Conservation (phyloP, 2,329 filamentous ascomycete species). For the Aspergillus vadensis region DNA sequence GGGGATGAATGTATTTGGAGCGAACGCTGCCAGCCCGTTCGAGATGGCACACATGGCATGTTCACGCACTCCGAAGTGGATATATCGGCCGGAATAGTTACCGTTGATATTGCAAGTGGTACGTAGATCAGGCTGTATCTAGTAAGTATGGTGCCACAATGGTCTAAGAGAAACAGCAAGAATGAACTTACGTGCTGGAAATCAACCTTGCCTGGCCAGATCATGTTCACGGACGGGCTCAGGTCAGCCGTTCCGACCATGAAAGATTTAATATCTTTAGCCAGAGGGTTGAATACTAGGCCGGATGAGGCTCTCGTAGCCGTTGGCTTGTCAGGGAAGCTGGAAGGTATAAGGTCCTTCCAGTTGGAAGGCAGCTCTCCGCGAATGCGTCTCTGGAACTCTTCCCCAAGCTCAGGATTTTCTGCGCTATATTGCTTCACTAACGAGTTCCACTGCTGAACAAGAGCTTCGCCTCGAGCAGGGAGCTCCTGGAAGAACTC, state of each 20-base stretch:
- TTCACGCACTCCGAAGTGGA: conserved; percentile 63
- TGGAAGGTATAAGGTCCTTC: conserved; percentile 53
- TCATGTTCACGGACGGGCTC: conserved; percentile 58
- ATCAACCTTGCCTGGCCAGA: conserved; percentile 54
- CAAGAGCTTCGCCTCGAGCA: conserved; percentile 49
- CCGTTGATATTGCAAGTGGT: conserved; percentile 48
- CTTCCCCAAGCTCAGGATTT: conserved; percentile 51
- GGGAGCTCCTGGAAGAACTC: conserved; percentile 56
- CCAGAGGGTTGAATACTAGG: conserved; percentile 56
- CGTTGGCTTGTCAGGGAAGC: conserved; percentile 53
- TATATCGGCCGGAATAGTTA: conserved; percentile 51
- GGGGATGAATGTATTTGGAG: conserved; percentile 58
- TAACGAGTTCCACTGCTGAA: conserved; percentile 53
- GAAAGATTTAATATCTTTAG: conserved; percentile 50
- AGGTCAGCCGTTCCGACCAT: conserved; percentile 60
- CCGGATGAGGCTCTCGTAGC: conserved; percentile 53
- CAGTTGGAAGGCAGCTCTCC: conserved; percentile 55
- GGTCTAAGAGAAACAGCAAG: neutral
- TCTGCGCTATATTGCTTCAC: conserved; percentile 47
- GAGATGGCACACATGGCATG: conserved; percentile 75
- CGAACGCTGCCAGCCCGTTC: conserved; percentile 68
- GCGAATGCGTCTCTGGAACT: conserved; percentile 52
- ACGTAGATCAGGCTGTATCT: conserved; percentile 29
- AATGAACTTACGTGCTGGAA: conserved; percentile 50
- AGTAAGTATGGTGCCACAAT: conserved; percentile 11